Conservation (phyloP, 371 early-diverging fungal genomes). For the Mucor circinelloides region DNA sequence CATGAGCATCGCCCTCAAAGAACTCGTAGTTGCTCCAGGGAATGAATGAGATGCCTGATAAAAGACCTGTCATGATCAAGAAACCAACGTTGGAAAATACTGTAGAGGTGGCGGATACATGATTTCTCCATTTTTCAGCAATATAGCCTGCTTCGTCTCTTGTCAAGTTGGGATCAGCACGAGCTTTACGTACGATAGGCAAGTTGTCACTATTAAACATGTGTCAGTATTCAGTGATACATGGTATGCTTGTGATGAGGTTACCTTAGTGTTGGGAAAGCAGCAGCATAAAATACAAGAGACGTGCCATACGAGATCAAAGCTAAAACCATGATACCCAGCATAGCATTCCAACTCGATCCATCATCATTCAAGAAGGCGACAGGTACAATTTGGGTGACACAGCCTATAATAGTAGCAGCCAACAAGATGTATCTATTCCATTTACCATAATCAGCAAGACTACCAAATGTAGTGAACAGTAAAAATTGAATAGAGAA, state of each 20-base stretch:
- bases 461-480: conserved; percentile 50
- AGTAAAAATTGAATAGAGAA: conserved; percentile 50
- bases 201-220: conserved; percentile 39
- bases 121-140: conserved; percentile 49
- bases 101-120: conserved; percentile 55
- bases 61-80: conserved; percentile 40
- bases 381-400: conserved; percentile 46
- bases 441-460: conserved; percentile 54
- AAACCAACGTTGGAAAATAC: conserved; percentile 53
- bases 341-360: conserved; percentile 48
- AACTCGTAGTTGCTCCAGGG: conserved; percentile 36
- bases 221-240: not conserved
- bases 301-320: conserved; percentile 51
- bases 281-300: conserved; percentile 53
- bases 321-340: conserved; percentile 43
- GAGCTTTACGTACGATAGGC: conserved; percentile 47
- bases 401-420: conserved; percentile 46
- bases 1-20: conserved; percentile 19
- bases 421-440: conserved; percentile 42
- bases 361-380: conserved; percentile 44
- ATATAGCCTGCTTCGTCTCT: conserved; percentile 26
- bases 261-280: conserved; percentile 52
- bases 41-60: conserved; percentile 45
- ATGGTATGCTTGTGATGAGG: not conserved
- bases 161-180: conserved; percentile 31